Conservation (phyloP, 768 basidiomycete genomes). For the Tylopilus vinaceipallidus region DNA sequence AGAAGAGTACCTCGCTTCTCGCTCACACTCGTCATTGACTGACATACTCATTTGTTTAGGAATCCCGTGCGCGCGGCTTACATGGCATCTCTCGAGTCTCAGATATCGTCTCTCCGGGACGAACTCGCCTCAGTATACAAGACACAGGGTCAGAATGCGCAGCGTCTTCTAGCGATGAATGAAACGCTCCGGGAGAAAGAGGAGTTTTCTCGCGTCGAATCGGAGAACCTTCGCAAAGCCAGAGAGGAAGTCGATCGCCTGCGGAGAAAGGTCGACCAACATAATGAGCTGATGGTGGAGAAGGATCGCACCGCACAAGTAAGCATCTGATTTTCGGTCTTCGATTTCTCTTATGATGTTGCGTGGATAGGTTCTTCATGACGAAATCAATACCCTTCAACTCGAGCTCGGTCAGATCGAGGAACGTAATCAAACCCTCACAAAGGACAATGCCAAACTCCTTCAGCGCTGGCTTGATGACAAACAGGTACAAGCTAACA, state of each 20-base stretch:
- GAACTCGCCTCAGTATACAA: slow-evolving; percentile 95
- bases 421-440: slow-evolving; percentile 81
- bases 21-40: not conserved
- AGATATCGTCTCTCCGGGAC: slow-evolving; percentile 87
- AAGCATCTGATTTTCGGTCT: slow-evolving; percentile 5
- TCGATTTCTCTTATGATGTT: not conserved
- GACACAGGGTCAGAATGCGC: slow-evolving; percentile 93
- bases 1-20: slow-evolving; percentile 61
- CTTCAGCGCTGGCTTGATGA: slow-evolving; percentile 96
- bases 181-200: slow-evolving; percentile 94
- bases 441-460: slow-evolving; percentile 91
- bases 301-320: slow-evolving; percentile 91
- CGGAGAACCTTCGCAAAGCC: slow-evolving; percentile 74
- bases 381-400: slow-evolving; percentile 90
- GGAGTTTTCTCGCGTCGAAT: slow-evolving; percentile 76
- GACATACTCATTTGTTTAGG: slow-evolving; percentile 35
- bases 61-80: slow-evolving; percentile 87
- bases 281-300: slow-evolving; percentile 81
- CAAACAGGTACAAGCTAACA: slow-evolving; percentile 89
- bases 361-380: slow-evolving; percentile 74
- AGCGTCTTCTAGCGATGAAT: slow-evolving; percentile 88
- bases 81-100: slow-evolving; percentile 87
- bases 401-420: slow-evolving; percentile 90
- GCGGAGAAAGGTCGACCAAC: slow-evolving; percentile 76
- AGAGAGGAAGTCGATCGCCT: slow-evolving; percentile 72